Conservation (phyloP, 176 grass and related monocot genomes). For the Eremochloa ophiuroides region DNA sequence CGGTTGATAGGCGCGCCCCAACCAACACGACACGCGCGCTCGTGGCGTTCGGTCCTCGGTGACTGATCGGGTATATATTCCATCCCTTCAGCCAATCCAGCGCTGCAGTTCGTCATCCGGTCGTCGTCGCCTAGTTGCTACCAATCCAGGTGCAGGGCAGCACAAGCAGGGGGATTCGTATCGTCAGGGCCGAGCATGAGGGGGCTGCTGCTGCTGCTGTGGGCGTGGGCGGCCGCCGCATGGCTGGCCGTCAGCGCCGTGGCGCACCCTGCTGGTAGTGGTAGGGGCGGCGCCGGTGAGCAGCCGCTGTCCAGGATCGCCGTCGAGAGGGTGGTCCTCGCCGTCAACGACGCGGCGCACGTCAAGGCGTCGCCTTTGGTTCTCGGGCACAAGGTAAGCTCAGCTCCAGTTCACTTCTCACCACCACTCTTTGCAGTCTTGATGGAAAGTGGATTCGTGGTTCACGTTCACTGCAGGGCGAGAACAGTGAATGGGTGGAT, state of each 20-base stretch:
- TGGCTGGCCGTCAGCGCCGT: slow-evolving; percentile 17
- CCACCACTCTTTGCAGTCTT: neutral
- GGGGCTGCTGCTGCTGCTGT: slow-evolving; percentile 17
- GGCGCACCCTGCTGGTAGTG: neutral
- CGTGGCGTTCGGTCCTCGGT: slow-evolving; percentile 4
- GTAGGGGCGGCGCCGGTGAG: slow-evolving; percentile 36
- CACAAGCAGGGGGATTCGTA: neutral
- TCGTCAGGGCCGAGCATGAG: slow-evolving; percentile 11
- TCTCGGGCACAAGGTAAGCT: slow-evolving; percentile 48
- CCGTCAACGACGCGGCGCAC: slow-evolving; percentile 21
- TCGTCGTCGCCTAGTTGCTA: neutral
- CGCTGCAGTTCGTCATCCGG: neutral
- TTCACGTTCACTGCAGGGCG: slow-evolving; percentile 30
- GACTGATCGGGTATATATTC: neutral
- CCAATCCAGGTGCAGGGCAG: neutral
- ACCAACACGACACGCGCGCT: neutral
- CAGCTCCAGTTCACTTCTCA: slow-evolving; percentile 36
- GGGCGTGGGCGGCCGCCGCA: neutral
- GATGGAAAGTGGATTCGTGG: neutral
- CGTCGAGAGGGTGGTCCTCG: slow-evolving; percentile 33
- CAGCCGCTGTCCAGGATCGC: slow-evolving; percentile 60
- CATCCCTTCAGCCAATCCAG: neutral
- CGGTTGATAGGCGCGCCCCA: neutral
- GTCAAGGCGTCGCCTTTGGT: slow-evolving; percentile 47
- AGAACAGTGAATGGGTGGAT: slow-evolving; percentile 73